phyloP scores from a whole-genome alignment of 2,329 filamentous ascomycete species.

The Neurospora sp. region DNA sequence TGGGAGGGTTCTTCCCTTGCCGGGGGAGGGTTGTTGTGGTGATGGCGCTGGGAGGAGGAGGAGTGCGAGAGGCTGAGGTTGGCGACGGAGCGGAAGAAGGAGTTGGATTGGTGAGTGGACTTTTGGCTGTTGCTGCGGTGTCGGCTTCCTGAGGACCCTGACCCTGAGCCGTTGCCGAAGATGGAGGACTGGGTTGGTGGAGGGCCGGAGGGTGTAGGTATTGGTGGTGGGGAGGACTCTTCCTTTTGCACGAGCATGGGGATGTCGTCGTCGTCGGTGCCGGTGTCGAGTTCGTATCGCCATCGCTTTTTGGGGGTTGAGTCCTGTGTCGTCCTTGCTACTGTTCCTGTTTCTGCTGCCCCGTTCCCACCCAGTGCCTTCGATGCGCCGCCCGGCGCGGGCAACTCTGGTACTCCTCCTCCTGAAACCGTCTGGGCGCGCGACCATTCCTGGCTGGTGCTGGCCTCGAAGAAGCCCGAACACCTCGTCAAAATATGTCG shows the following conservation, averaged over 20 bases:
- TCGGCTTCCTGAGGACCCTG: conserved; percentile 36
- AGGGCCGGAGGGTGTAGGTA: conserved; percentile 6
- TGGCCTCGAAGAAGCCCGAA: conserved; percentile 88
- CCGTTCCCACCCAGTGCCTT: conserved; percentile 6
- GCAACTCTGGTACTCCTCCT: conserved; percentile 20
- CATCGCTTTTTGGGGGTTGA: conserved; percentile 49
- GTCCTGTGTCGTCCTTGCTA: conserved; percentile 35
- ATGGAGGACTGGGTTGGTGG: conserved; percentile 32
- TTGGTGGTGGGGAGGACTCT: conserved; percentile 17
- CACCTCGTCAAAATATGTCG: conserved; percentile 78
- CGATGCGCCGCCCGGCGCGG: conserved; percentile 22
- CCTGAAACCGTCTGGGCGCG: conserved; percentile 23
- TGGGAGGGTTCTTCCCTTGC: conserved; percentile 35
- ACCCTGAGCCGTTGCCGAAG: conserved; percentile 39
- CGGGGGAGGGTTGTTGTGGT: conserved; percentile 16
- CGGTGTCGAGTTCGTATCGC: conserved; percentile 81
- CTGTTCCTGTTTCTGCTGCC: background rate
- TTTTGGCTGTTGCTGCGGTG: conserved; percentile 27
- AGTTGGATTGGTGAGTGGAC: conserved; percentile 23
- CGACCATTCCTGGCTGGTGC: conserved; percentile 71
- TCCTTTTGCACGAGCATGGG: conserved; percentile 84
- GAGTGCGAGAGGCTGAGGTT: conserved; percentile 51
- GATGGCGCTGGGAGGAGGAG: conserved; percentile 34
- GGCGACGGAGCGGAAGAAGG: conserved; percentile 81
- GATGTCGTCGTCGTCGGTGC: conserved; percentile 61